These are phyloP conservation scores for Mucor lusitanicus DNA, from an alignment of 371 early-diverging fungal species.

Conservation along the genomic window DNA sequence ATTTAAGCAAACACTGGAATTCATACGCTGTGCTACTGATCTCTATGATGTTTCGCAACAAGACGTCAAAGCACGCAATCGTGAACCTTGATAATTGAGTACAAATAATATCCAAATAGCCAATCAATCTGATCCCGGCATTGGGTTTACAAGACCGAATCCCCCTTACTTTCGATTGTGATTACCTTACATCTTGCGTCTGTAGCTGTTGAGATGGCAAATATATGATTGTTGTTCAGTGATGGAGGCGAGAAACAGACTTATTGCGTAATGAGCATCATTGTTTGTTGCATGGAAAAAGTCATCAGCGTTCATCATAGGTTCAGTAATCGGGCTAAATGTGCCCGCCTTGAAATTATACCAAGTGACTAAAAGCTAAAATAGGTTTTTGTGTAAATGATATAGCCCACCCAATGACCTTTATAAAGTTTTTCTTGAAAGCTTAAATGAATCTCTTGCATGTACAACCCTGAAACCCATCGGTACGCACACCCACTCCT, in stretches of 20 bases:
- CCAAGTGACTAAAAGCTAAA: background rate
- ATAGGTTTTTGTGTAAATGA: background rate
- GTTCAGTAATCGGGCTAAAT: background rate
- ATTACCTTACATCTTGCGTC: too few relatives aligned
- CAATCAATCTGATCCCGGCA: conserved; percentile 9
- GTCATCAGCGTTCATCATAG: background rate
- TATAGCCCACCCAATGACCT: background rate
- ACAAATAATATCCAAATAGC: background rate
- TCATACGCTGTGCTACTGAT: conserved; percentile 13
- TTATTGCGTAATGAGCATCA: background rate
- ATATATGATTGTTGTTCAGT: background rate
- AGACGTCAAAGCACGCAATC: conserved; percentile 36
- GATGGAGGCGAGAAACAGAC: background rate
- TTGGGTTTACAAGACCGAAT: background rate
- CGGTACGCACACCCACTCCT: too few relatives aligned
- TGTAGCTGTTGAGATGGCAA: background rate
- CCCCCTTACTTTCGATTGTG: background rate
- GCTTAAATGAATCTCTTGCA: background rate
- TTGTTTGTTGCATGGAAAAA: background rate
- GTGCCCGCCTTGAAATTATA: background rate
- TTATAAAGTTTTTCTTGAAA: background rate
- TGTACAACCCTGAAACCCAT: background rate
- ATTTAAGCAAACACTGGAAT: background rate
- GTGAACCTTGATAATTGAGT: conserved; percentile 12
- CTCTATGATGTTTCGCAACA: conserved; percentile 25